These are phyloP conservation scores for Fallopia convolvulus DNA, from an alignment of 148 eudicot genomes.

Conservation along the genomic window DNA sequence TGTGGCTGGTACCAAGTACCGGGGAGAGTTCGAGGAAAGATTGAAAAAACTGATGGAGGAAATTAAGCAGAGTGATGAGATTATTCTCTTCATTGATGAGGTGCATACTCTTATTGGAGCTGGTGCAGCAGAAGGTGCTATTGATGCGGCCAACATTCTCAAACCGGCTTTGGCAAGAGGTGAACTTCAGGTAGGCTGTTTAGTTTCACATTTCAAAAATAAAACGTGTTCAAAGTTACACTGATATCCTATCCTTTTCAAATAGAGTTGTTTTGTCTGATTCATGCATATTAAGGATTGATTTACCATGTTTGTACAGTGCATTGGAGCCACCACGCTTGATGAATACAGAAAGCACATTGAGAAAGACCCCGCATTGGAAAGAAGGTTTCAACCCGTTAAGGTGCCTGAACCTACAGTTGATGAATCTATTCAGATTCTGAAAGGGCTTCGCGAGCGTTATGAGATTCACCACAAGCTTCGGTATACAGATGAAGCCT, in stretches of 20 bases:
- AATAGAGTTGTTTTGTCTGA: background rate
- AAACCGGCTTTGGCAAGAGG: slow-evolving; percentile 97
- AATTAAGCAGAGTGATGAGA: slow-evolving; percentile 74
- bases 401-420: slow-evolving; percentile 94
- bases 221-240: background rate
- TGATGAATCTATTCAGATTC: slow-evolving; percentile 79
- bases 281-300: background rate
- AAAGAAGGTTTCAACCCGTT: slow-evolving; percentile 91
- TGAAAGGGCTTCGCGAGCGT: slow-evolving; percentile 81
- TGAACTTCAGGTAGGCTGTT: slow-evolving; percentile 65
- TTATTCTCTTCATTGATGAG: slow-evolving; percentile 84
- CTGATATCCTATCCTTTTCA: background rate
- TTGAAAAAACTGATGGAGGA: slow-evolving; percentile 92
- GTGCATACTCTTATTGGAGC: slow-evolving; percentile 91
- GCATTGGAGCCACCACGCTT: slow-evolving; percentile 93
- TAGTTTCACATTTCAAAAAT: background rate
- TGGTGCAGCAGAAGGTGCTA: slow-evolving; percentile 94
- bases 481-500: slow-evolving; percentile 16
- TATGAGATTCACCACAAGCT: slow-evolving; percentile 53
- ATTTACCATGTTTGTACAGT: slow-evolving; percentile 29
- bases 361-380: slow-evolving; percentile 94
- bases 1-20: slow-evolving; percentile 93
- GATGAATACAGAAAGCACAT: slow-evolving; percentile 95
- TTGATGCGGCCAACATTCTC: slow-evolving; percentile 92
- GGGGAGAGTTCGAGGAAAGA: slow-evolving; percentile 92